Evolutionary conservation across 2,329 filamentous ascomycete genomes (phyloP), one percentile per base, ranked within the genome.

Genomic region (Alternaria sp.): DNA sequence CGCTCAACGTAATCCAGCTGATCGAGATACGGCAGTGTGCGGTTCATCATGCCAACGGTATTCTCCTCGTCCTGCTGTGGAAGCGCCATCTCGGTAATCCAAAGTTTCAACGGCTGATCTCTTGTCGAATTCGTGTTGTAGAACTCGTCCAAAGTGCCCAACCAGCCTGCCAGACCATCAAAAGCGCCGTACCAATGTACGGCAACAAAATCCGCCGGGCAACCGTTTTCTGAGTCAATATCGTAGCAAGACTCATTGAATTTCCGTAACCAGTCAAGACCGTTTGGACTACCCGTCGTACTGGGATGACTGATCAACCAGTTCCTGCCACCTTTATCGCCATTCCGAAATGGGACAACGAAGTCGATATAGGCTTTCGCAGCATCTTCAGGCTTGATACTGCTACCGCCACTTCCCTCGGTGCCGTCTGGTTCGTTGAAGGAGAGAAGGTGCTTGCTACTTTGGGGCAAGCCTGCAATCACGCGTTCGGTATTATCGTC

Each of bases 371-470:
- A 96, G 4, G 89, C 85, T 64, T 85, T 79, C 2, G 92, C 93
- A 0, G 92, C 92, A 1, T 82, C 79, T 15, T 83, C 76, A 0
- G 92, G 89, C 1, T 82, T 77, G 26, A 95, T 83, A 66, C 87
- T 83, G 69, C 87, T 90, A 5, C 92, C 92, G 21, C 91, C 91
- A 15, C 83, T 85, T 1, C 75, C 74, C 1, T 71, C 71, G 1
- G 82, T 81, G 12, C 87, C 88, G 73, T 96, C 91, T 1, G 93
- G 93, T 78, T 96, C 92, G 78, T 96, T 96, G 83, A 93, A 94
- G 11, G 84, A 86, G 17, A 96, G 81, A 3, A 93, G 86, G 70
- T 92, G 88, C 43, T 93, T 87, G 5, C 85, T 83, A 3, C 84
- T 83, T 44, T 84, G 81, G 21, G 92, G 85, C 36, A 90, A 82